Evolutionary conservation across 306 rosid genomes (phyloP).

Genomic region (Pachyrhizus erosus): DNA sequence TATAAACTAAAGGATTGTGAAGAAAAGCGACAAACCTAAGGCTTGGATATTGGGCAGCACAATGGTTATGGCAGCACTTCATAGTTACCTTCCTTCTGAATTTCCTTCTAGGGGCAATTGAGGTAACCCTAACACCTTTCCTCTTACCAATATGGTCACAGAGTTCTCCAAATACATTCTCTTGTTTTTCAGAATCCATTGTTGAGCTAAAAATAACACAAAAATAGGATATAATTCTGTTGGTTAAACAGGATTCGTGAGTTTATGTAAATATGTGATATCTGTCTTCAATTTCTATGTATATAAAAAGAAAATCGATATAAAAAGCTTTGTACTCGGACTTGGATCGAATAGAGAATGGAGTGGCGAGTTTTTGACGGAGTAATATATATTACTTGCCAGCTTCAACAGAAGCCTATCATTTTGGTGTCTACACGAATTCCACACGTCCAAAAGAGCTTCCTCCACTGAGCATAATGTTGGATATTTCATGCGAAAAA

Average conservation of each 20-base stretch:
- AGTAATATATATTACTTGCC: background rate
- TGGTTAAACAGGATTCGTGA: no score
- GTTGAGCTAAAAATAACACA: background rate
- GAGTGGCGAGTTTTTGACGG: background rate
- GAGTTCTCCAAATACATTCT: background rate
- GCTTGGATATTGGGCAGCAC: constrained; percentile 11
- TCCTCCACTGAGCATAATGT: background rate
- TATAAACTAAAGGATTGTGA: background rate
- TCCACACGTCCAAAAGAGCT: constrained; percentile 30
- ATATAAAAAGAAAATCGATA: no score
- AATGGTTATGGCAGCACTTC: constrained; percentile 31
- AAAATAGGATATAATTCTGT: no score
- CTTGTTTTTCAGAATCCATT: constrained; percentile 30
- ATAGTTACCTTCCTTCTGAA: background rate
- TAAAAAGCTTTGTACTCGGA: background rate
- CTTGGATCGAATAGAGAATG: background rate
- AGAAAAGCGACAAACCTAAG: constrained; percentile 25
- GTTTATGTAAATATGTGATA: no score
- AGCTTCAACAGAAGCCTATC: background rate
- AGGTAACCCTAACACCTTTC: constrained; percentile 27
- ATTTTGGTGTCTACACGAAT: constrained; percentile 31
- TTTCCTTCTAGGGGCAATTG: constrained; percentile 29
- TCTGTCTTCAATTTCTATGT: no score
- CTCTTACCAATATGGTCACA: background rate
- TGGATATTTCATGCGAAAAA: background rate